Evolutionary conservation across 305 asterid species (phyloP).

Genomic region (Fraxinus sp.): DNA sequence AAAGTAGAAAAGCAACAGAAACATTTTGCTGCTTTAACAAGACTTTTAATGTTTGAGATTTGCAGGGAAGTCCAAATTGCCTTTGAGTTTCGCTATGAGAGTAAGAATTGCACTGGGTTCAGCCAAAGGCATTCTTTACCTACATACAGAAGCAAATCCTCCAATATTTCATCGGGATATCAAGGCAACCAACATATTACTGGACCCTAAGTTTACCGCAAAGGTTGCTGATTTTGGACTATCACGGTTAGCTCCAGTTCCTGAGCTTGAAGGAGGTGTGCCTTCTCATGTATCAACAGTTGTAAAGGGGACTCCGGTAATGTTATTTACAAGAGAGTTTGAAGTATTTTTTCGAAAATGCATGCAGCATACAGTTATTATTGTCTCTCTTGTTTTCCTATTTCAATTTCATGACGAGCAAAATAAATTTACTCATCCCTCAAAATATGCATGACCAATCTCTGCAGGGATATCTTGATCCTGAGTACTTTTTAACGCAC

Average conservation of each 20-base stretch:
- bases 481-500: slow-evolving; percentile 91
- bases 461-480: slow-evolving; percentile 94
- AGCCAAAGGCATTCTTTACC: slow-evolving; percentile 89
- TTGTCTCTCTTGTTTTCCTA: background rate
- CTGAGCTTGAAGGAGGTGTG: slow-evolving; percentile 66
- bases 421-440: slow-evolving; percentile 1
- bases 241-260: slow-evolving; percentile 83
- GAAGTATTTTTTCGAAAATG: background rate
- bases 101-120: slow-evolving; percentile 71
- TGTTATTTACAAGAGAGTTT: slow-evolving; percentile 23
- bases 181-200: slow-evolving; percentile 82
- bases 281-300: slow-evolving; percentile 85
- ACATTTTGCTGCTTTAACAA: background rate
- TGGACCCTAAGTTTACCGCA: slow-evolving; percentile 71
- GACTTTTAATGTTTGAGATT: slow-evolving; percentile 4
- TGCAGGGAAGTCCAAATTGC: slow-evolving; percentile 64
- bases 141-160: slow-evolving; percentile 95
- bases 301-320: slow-evolving; percentile 96
- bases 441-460: background rate
- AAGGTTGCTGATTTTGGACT: slow-evolving; percentile 98
- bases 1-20: background rate
- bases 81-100: slow-evolving; percentile 67
- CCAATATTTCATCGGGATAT: slow-evolving; percentile 97
- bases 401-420: background rate
- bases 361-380: background rate